Conservation (phyloP, 2,329 filamentous ascomycete species). For the Fusarium sp. region DNA sequence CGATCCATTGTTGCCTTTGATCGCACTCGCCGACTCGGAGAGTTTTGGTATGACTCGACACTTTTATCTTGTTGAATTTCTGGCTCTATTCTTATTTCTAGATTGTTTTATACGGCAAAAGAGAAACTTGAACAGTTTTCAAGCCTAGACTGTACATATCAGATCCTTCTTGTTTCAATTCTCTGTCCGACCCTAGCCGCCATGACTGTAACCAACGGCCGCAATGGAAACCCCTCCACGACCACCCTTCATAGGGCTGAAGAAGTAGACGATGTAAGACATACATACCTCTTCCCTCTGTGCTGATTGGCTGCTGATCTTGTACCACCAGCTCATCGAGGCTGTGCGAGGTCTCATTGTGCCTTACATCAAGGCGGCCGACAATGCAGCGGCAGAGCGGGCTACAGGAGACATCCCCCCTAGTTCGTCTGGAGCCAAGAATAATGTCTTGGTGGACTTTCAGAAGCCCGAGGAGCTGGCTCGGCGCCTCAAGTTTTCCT, state of each 20-base stretch:
- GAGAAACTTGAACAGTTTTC: background rate
- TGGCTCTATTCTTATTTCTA: background rate
- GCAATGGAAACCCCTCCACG: constrained; percentile 38
- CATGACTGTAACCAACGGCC: constrained; percentile 45
- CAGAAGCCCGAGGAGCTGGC: constrained; percentile 68
- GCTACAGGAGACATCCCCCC: constrained; percentile 60
- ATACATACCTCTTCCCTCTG: constrained; percentile 1
- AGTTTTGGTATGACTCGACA: constrained; percentile 21
- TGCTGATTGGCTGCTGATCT: constrained; percentile 39
- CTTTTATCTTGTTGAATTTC: background rate
- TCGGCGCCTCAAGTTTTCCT: constrained; percentile 65
- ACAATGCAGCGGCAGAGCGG: constrained; percentile 67
- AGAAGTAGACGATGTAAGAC: constrained; percentile 49
- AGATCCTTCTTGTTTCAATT: background rate
- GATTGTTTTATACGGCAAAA: background rate
- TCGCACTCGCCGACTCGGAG: constrained; percentile 31
- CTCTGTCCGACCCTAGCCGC: constrained; percentile 22
- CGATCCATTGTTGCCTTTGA: constrained; percentile 21
- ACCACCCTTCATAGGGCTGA: constrained; percentile 48
- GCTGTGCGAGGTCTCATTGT: constrained; percentile 75
- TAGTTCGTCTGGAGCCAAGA: constrained; percentile 52
- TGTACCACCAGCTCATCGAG: constrained; percentile 67
- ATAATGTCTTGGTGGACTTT: constrained; percentile 72
- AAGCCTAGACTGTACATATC: background rate
- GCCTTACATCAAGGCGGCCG: constrained; percentile 76